A percentile compares a stretch with the other conserved stretches of the same genome.
phyloP scores from a whole-genome alignment of 2,329 filamentous ascomycete genomes.

The Curvularia lunata region DNA sequence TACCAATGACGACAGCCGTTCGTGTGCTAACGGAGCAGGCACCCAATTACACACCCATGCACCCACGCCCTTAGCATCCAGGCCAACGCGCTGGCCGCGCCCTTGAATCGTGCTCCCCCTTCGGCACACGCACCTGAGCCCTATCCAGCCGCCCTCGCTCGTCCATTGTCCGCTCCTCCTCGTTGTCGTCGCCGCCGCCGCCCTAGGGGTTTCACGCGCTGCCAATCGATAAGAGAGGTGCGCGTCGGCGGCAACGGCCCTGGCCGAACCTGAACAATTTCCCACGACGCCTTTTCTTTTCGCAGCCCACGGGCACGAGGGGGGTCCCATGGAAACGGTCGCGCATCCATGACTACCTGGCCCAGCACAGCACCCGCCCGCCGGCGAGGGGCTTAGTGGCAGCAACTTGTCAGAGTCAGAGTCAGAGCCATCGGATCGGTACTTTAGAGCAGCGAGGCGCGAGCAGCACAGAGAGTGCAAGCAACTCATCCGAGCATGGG shows the following conservation, averaged over 20 bases:
- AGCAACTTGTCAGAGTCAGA: slow-evolving; percentile 21
- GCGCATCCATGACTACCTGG: slow-evolving; percentile 5
- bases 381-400: slow-evolving; percentile 11
- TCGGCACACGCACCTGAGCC: too few species aligned
- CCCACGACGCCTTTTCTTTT: neutral
- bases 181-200: too few species aligned
- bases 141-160: too few species aligned
- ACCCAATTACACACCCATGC: slow-evolving; percentile 27
- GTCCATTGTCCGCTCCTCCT: neutral
- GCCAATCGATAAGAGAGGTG: slow-evolving; percentile 28
- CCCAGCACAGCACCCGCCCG: neutral
- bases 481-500: slow-evolving; percentile 32
- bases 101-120: slow-evolving; percentile 22
- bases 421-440: slow-evolving; percentile 11
- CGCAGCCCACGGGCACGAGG: neutral
- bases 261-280: neutral
- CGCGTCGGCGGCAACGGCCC: slow-evolving; percentile 2
- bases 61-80: slow-evolving; percentile 23
- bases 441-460: slow-evolving; percentile 17
- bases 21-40: slow-evolving; percentile 22
- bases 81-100: slow-evolving; percentile 24
- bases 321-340: slow-evolving; percentile 13
- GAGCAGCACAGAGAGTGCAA: slow-evolving; percentile 9
- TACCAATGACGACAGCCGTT: slow-evolving; percentile 26
- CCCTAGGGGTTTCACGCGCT: slow-evolving; percentile 20